Evolutionary conservation across 2,329 filamentous ascomycete genomes (phyloP).

Genomic region (Alternaria ventricosa): DNA sequence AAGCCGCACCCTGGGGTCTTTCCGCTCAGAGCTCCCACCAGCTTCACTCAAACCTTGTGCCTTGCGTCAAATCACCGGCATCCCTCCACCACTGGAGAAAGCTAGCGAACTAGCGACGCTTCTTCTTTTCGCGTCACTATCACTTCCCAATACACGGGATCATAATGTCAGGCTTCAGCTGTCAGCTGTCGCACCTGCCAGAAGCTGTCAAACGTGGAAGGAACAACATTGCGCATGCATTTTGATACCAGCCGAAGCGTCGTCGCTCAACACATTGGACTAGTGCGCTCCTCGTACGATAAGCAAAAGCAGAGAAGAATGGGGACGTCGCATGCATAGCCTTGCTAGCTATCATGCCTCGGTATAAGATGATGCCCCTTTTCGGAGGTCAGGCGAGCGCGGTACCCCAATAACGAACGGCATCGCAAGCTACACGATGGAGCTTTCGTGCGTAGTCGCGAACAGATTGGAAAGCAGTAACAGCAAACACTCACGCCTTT

Average conservation of each 20-base stretch:
- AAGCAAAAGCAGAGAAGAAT: not conserved
- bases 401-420: not conserved
- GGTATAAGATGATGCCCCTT: not conserved
- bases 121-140: not conserved
- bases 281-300: not conserved
- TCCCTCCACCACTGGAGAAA: rapidly evolving
- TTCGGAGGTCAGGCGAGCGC: not conserved
- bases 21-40: not conserved
- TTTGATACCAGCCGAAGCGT: not conserved
- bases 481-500: not conserved
- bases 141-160: not conserved
- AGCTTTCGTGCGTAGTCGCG: not conserved
- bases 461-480: rapidly evolving
- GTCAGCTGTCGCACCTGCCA: not conserved
- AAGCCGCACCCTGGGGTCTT: not conserved
- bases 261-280: not conserved
- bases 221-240: not conserved
- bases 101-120: not conserved
- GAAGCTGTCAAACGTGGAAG: not conserved
- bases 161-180: not conserved
- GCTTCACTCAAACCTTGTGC: not conserved
- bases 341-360: not conserved
- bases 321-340: not conserved
- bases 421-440: not conserved
- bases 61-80: not conserved